Evolutionary conservation across 192 early-diverging fungal genomes (phyloP), one percentile per base, ranked within the genome.

Genomic region (Piromyces finnis): DNA sequence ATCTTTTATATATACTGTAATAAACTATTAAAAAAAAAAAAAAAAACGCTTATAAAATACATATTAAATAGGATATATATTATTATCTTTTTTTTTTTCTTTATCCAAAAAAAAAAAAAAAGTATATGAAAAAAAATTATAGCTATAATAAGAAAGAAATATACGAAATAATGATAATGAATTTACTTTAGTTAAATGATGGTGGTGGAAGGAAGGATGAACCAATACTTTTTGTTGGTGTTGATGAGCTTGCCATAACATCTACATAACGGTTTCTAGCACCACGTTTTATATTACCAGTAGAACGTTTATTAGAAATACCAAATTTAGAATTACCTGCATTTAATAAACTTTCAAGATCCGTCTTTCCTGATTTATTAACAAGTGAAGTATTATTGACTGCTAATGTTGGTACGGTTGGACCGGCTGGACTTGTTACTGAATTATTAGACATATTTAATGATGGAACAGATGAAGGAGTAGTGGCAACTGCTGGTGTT

Each of bases 401-500:
- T n/a, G 51, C 51, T 27, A 68, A 7, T 27, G 51, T 68, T 68
- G 51, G 51, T n/a, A 68, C 51, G 0, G 51, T n/a, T 22, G 51
- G n/a, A 37, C 13, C 13, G 7, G 80, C 82, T 28, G 77, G 11
- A 29, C 79, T 82, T 17, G 32, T 68, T 7, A 68, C 29, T 28
- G 79, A 9, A 32, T 32, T 32, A 32, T 9, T 9, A 6, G 30
- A 32, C 9, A 9, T 6, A 32, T 6, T 79, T 59, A 77, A 78
- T 27, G 79, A 32, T 0, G 83, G 16, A 27, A 30, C 35, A 30
- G 37, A 81, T 81, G 30, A 83, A 82, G 6, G 81, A 80, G 80
- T 83, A 82, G 81, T 84, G 84, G 28, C 78, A 41, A 84, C 82
- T 16, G 86, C 86, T 17, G 88, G 86, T 22, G 82, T 84, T 28